These are phyloP conservation scores for Candida oleophila DNA, from an alignment of 805 yeast species.

Conservation along the genomic window DNA sequence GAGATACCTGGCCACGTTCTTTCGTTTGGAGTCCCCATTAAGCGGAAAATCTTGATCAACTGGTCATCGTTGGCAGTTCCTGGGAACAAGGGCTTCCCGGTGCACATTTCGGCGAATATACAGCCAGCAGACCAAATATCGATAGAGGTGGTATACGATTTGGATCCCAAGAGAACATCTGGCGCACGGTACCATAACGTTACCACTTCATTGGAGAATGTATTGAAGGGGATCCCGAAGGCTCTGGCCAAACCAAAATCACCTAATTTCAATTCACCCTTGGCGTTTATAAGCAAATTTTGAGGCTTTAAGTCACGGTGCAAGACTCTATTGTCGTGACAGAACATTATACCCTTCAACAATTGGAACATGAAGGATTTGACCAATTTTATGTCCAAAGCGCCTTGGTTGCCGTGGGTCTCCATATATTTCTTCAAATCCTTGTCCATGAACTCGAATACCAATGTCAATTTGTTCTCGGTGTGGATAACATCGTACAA, in stretches of 20 bases:
- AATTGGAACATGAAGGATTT: slow-evolving; percentile 94
- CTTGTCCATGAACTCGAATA: slow-evolving; percentile 89
- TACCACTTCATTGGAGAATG: slow-evolving; percentile 96
- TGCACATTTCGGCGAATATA: slow-evolving; percentile 96
- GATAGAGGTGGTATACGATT: slow-evolving; percentile 94
- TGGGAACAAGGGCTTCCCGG: slow-evolving; percentile 96
- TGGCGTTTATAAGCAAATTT: slow-evolving; percentile 80
- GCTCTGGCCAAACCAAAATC: slow-evolving; percentile 98
- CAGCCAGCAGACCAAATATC: slow-evolving; percentile 99
- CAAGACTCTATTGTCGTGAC: slow-evolving; percentile 81
- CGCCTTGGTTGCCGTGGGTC: slow-evolving; percentile 71
- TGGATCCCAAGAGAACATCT: slow-evolving; percentile 89
- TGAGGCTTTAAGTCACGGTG: slow-evolving; percentile 94
- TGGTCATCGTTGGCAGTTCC: slow-evolving; percentile 97
- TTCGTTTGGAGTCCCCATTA: slow-evolving; percentile 97
- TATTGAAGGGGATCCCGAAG: slow-evolving; percentile 96
- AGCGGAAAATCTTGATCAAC: slow-evolving; percentile 82
- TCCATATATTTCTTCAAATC: slow-evolving; percentile 97
- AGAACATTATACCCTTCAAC: slow-evolving; percentile 82
- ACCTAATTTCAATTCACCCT: slow-evolving; percentile 91
- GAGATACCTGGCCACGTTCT: slow-evolving; percentile 97
- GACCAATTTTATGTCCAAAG: slow-evolving; percentile 68
- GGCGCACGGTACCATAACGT: slow-evolving; percentile 99
- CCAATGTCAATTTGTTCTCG: slow-evolving; percentile 90
- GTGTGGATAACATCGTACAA: slow-evolving; percentile 95